A percentile compares a stretch with the other conserved stretches of the same genome.
Conservation (phyloP, 345 rosid genomes). For the Laguncularia racemosa region DNA sequence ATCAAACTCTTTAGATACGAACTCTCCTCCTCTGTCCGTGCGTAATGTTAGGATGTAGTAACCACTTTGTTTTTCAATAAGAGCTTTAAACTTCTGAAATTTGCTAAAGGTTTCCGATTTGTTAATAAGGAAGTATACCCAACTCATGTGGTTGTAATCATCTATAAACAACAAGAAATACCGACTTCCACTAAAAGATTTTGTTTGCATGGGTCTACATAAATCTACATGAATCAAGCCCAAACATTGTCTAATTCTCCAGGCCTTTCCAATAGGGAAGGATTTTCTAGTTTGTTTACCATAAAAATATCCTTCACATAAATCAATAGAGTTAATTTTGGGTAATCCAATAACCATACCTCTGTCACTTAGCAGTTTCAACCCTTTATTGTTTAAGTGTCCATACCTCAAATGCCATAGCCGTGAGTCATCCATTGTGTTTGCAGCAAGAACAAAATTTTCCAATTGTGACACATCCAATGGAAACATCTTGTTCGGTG, state of each 20-base stretch:
- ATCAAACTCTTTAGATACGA: too few species aligned
- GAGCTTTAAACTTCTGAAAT: neutral
- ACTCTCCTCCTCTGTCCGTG: too few species aligned
- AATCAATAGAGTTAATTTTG: neutral
- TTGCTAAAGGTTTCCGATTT: too few species aligned
- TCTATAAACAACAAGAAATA: constrained; percentile 1
- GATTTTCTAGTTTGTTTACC: constrained; percentile 1
- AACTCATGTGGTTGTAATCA: constrained; percentile 3
- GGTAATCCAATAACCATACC: neutral
- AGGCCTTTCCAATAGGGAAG: neutral
- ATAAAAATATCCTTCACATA: neutral
- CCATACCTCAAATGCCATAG: too few species aligned
- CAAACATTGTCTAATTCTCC: constrained; percentile 4
- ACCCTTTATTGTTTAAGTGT: too few species aligned
- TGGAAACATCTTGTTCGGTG: too few species aligned
- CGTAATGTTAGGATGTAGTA: too few species aligned
- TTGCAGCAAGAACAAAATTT: too few species aligned
- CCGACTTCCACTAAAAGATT: constrained; percentile 5
- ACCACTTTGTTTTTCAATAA: neutral
- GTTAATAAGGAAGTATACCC: constrained; percentile 6
- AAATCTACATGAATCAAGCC: constrained; percentile 6
- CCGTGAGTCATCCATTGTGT: too few species aligned
- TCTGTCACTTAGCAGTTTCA: neutral
- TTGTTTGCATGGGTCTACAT: neutral
- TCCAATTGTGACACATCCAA: too few species aligned